Evolutionary conservation across 129 eudicot species (phyloP).

Genomic region (Saussurea involucrata): DNA sequence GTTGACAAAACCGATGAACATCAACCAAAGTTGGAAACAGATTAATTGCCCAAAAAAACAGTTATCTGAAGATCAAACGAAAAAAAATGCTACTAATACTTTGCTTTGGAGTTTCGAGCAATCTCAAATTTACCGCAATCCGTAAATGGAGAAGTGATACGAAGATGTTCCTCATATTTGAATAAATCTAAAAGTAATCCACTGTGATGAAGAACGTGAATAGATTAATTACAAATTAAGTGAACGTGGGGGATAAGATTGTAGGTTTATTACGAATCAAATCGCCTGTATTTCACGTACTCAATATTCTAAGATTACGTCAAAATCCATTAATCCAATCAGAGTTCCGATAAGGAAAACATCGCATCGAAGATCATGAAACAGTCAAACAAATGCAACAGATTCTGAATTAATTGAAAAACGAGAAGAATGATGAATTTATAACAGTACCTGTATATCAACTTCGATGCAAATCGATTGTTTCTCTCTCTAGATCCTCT

Average conservation of each 20-base stretch:
- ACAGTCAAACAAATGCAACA: not conserved
- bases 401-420: not conserved
- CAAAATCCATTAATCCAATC: not conserved
- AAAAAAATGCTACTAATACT: not conserved
- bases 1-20: not conserved
- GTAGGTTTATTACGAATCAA: not conserved
- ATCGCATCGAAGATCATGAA: not conserved
- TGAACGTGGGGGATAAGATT: not conserved
- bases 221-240: not conserved
- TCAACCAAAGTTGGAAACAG: not conserved
- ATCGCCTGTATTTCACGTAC: not conserved
- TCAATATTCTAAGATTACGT: not conserved
- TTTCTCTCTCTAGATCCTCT: conserved; percentile 1
- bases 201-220: not conserved
- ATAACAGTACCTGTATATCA: conserved; percentile 11
- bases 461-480: conserved; percentile 10
- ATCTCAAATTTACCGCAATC: not conserved
- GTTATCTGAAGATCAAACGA: not conserved
- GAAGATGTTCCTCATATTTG: not conserved
- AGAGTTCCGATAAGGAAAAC: not conserved
- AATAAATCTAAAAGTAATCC: not conserved
- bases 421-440: not conserved
- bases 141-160: not conserved
- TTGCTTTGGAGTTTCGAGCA: too few relatives aligned
- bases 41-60: not conserved